A percentile compares a stretch with the other conserved stretches of the same genome.
Conservation (phyloP, 768 basidiomycete species). For the Calocybe gangraenosa region DNA sequence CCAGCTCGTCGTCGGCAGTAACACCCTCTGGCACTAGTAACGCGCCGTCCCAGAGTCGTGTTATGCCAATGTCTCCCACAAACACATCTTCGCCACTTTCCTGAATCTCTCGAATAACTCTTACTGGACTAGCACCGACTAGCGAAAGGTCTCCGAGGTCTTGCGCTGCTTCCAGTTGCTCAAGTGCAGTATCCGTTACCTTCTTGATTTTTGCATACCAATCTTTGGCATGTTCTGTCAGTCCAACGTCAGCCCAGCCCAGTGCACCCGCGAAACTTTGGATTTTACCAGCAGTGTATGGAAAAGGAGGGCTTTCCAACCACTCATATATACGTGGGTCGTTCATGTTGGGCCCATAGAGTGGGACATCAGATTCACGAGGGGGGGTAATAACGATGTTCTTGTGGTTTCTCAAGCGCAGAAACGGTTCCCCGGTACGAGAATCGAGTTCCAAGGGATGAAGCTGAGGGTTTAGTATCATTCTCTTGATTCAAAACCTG, state of each 20-base stretch:
- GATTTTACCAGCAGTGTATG: constrained; percentile 39
- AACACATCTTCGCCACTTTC: constrained; percentile 53
- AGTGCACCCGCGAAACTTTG: neutral
- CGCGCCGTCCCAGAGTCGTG: constrained; percentile 24
- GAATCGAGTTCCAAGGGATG: constrained; percentile 30
- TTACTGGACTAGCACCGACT: constrained; percentile 45
- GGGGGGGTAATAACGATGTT: constrained; percentile 61
- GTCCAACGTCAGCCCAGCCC: neutral
- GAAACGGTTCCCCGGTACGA: constrained; percentile 38
- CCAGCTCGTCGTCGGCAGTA: constrained; percentile 31
- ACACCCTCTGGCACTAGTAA: constrained; percentile 8
- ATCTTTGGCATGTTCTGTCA: constrained; percentile 30
- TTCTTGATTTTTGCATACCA: constrained; percentile 24
- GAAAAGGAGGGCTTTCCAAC: constrained; percentile 47
- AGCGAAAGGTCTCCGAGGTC: constrained; percentile 22
- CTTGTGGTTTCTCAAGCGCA: constrained; percentile 45
- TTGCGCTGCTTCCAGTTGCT: constrained; percentile 26
- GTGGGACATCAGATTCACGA: constrained; percentile 27
- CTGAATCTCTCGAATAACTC: constrained; percentile 47
- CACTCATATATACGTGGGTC: constrained; percentile 42
- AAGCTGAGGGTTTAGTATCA: constrained; percentile 23
- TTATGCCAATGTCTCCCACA: constrained; percentile 43
- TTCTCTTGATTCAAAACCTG: constrained; percentile 1
- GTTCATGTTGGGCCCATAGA: constrained; percentile 38
- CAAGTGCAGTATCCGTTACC: constrained; percentile 25